Percentiles rank a stretch among this genome's conserved stretches.
These are phyloP conservation scores for Calocybe indica DNA, from an alignment of 768 basidiomycete genomes.

Conservation along the genomic window DNA sequence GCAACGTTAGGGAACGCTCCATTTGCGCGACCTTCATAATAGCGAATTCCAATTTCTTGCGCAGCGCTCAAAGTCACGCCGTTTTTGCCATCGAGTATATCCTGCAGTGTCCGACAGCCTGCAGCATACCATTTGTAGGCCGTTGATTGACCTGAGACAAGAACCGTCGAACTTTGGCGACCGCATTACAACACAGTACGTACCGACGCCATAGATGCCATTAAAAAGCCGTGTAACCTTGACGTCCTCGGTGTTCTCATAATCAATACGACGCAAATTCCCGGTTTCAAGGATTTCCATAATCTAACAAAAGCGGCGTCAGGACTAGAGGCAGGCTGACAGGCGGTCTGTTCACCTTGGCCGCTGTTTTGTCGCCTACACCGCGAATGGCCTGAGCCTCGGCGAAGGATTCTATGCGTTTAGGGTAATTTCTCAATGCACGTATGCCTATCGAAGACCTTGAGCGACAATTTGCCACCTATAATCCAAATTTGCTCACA, in stretches of 20 bases:
- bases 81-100: slow-evolving; percentile 53
- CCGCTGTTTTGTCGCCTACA: slow-evolving; percentile 70
- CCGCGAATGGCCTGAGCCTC: slow-evolving; percentile 58
- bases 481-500: slow-evolving; percentile 30
- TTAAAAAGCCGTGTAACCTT: slow-evolving; percentile 52
- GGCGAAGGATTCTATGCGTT: slow-evolving; percentile 47
- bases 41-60: slow-evolving; percentile 64
- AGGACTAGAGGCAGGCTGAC: background rate
- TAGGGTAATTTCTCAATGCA: slow-evolving; percentile 47
- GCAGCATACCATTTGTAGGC: slow-evolving; percentile 70
- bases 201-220: slow-evolving; percentile 86
- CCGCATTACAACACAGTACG: slow-evolving; percentile 15
- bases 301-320: slow-evolving; percentile 39
- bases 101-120: slow-evolving; percentile 76
- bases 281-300: slow-evolving; percentile 79
- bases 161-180: background rate
- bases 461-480: background rate
- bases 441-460: slow-evolving; percentile 44
- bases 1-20: background rate
- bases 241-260: slow-evolving; percentile 63
- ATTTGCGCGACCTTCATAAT: slow-evolving; percentile 54
- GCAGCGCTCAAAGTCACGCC: slow-evolving; percentile 53
- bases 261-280: slow-evolving; percentile 56
- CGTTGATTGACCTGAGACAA: slow-evolving; percentile 47
- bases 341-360: slow-evolving; percentile 40